Percentiles rank a stretch among this genome's conserved stretches.
Evolutionary conservation across 176 grass and related monocot genomes (phyloP).

Genomic region (Pharus latifolius): DNA sequence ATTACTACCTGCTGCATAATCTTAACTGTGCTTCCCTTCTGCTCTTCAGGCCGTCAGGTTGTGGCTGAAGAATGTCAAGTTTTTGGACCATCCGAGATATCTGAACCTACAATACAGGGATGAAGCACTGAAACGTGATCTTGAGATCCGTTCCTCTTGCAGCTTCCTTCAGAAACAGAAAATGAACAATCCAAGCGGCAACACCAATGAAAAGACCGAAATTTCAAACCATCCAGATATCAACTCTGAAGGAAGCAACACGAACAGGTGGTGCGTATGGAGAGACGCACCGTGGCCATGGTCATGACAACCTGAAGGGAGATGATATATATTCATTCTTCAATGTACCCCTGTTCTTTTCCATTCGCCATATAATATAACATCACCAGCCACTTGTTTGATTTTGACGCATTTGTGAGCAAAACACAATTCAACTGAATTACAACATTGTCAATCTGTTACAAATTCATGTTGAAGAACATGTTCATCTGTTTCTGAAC

Average conservation of each 20-base stretch:
- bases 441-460: too few species aligned
- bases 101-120: constrained; percentile 37
- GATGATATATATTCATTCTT: background rate
- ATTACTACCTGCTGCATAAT: background rate
- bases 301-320: constrained; percentile 21
- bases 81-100: constrained; percentile 85
- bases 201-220: background rate
- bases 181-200: background rate
- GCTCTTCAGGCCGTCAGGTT: constrained; percentile 66
- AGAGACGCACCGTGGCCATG: constrained; percentile 84
- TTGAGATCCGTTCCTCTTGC: constrained; percentile 22
- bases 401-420: background rate
- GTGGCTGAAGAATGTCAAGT: constrained; percentile 76
- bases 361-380: background rate
- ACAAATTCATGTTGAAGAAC: too few species aligned
- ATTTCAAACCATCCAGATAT: background rate
- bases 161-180: constrained; percentile 17
- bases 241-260: background rate
- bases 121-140: constrained; percentile 50
- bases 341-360: background rate
- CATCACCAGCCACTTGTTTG: background rate
- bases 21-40: background rate
- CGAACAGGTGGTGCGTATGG: constrained; percentile 58
- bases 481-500: too few species aligned
- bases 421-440: too few species aligned